Base-by-base conservation (phyloP, 108 stramenopile species). In the Epipyxis sp. region DNA sequence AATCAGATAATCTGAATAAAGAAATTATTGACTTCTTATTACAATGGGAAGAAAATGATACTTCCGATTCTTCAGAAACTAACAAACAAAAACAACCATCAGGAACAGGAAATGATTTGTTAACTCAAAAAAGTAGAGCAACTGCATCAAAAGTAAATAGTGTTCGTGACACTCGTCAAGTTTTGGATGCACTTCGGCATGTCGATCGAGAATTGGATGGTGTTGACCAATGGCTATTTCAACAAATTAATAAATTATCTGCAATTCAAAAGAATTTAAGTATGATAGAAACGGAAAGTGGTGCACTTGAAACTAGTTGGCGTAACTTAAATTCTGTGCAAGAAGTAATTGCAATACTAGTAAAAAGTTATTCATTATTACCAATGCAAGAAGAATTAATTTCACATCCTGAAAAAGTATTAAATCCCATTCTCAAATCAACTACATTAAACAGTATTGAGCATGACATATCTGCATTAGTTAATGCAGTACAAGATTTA, bases 11-110 rank as follows among this genome's bases (percentile, higher is more conserved):
- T 16, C 71, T 74, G n/a, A 46, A 74, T 57, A 27, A 54, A 13
- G 71, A 74, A 37, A 74, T 74, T 32, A 54, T 46, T 37, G 71
- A 74, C 50, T 74, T 74, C 71, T 42, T 74, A 10, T 57, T 74
- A 42, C 71, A 74, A 42, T 74, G 71, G 71, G 71, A 74, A 42
- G 13, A 74, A 20, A 57, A 30, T 16, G 71, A 74, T 54, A 13
- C 46, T 50, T n/a, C n/a, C n/a, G n/a, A n/a, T n/a, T n/a, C n/a
- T n/a, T n/a, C n/a, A n/a, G n/a, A n/a, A n/a, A n/a, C n/a, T n/a
- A n/a, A n/a, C n/a, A n/a, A n/a, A n/a, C n/a, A n/a, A n/a, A n/a
- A n/a, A n/a, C n/a, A n/a, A n/a, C n/a, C n/a, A n/a, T n/a, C n/a
- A n/a, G n/a, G n/a, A n/a, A n/a, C n/a, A n/a, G n/a, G n/a, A n/a